Evolutionary conservation across 2,329 filamentous ascomycete species (phyloP), one percentile per base, ranked within the genome.

Genomic region (Zymoseptoria brevis): DNA sequence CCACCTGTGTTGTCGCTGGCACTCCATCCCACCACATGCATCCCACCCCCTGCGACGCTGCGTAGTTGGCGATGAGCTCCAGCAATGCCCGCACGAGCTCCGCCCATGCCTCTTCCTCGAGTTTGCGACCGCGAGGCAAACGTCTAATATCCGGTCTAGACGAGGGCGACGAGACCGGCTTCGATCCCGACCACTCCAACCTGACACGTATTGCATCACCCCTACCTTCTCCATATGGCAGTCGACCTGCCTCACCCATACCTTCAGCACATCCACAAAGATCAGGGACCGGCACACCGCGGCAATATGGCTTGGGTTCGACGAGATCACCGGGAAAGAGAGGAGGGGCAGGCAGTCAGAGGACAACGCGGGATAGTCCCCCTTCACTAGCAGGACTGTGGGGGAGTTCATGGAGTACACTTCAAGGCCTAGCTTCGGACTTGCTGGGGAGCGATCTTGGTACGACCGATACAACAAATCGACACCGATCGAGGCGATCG

Each of bases 401-500:
- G 74, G 77, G 76, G 11, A 79, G 72, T 60, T 78, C 77, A 16
- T 80, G 77, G 78, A 76, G 73, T 29, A 72, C 77, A 45, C 68
- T 81, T 50, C 78, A 80, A 62, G 77, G 75, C 56, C 74, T 81
- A 53, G 78, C 79, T 8, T 76, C 77, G 24, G 79, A 77, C 57
- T 72, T 81, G 49, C 70, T 80, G 22, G 76, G 77, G 45, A 76
- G 64, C 57, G 77, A 79, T 50, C 55, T 64, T 13, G 45, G 59
- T 41, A 45, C 55, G 8, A 41, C 60, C 11, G 60, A 65, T 52
- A 49, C 57, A 3, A 64, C 53, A 7, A 54, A 58, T 13, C 62
- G 59, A 48, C 50, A 59, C 66, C 68, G 72, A 54, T 68, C 68
- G 19, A 71, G 73, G 58, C 71, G 67, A 57, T 69, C 72, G 16